Evolutionary conservation across 306 rosid species (phyloP).

Genomic region (Hippophae tibetana): DNA sequence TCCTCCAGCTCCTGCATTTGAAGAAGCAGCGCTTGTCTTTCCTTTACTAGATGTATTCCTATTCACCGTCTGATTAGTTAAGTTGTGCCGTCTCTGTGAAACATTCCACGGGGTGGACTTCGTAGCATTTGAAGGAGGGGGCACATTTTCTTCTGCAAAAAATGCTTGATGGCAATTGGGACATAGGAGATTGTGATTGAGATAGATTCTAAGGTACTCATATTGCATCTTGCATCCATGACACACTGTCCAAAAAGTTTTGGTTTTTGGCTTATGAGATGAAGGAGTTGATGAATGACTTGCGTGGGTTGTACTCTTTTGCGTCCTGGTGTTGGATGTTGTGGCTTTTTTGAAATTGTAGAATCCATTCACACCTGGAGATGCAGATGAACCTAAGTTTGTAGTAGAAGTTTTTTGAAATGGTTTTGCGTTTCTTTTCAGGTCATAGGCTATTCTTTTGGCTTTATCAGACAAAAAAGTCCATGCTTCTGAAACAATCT

Average conservation of each 20-base stretch:
- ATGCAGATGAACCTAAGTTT: slow-evolving; percentile 37
- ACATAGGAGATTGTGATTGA: slow-evolving; percentile 81
- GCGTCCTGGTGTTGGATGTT: slow-evolving; percentile 37
- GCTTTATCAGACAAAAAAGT: slow-evolving; percentile 67
- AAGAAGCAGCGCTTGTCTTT: slow-evolving; percentile 26
- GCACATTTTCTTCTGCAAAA: slow-evolving; percentile 68
- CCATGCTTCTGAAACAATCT: slow-evolving; percentile 85
- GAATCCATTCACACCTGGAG: slow-evolving; percentile 41
- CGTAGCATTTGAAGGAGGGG: slow-evolving; percentile 64
- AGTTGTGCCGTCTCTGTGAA: slow-evolving; percentile 33
- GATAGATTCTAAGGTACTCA: slow-evolving; percentile 81
- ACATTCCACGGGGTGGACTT: slow-evolving; percentile 45
- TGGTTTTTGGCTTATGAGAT: slow-evolving; percentile 37
- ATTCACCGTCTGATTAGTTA: slow-evolving; percentile 26
- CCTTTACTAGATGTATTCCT: slow-evolving; percentile 34
- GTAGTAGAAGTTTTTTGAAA: slow-evolving; percentile 31
- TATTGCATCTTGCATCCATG: slow-evolving; percentile 86
- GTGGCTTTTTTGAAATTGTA: slow-evolving; percentile 46
- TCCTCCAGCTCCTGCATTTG: slow-evolving; percentile 39
- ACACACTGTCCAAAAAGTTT: slow-evolving; percentile 93
- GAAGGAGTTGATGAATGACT: slow-evolving; percentile 46
- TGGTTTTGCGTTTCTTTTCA: slow-evolving; percentile 37
- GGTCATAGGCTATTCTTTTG: slow-evolving; percentile 49
- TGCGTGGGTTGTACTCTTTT: slow-evolving; percentile 38
- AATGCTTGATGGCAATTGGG: slow-evolving; percentile 86